Evolutionary conservation across 495 filamentous ascomycete genomes (phyloP).

Genomic region (Articulospora tetracladia): DNA sequence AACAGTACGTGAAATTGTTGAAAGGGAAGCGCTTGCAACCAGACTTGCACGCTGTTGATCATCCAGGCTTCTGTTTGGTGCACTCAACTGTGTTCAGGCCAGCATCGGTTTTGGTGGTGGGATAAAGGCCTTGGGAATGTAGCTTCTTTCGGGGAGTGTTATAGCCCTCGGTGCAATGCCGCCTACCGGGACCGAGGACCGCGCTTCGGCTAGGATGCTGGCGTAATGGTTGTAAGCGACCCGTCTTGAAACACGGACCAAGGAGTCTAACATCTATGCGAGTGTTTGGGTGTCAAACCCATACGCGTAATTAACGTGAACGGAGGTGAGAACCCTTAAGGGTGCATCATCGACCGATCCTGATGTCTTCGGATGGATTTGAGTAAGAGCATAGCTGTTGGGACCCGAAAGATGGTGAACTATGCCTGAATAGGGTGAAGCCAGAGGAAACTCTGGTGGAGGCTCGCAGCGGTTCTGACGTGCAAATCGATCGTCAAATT

Average conservation of each 20-base stretch:
- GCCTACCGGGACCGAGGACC: slow-evolving; percentile 44
- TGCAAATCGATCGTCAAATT: slow-evolving; percentile 72
- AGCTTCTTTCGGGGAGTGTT: slow-evolving; percentile 55
- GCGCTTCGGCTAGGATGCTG: slow-evolving; percentile 50
- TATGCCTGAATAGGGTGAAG: slow-evolving; percentile 73
- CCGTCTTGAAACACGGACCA: slow-evolving; percentile 72
- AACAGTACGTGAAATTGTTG: slow-evolving; percentile 75
- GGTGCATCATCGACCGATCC: slow-evolving; percentile 71
- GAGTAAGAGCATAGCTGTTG: slow-evolving; percentile 71
- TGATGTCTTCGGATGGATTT: slow-evolving; percentile 73
- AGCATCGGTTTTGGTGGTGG: slow-evolving; percentile 57
- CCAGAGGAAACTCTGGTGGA: slow-evolving; percentile 74
- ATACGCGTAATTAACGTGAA: slow-evolving; percentile 67
- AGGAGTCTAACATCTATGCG: slow-evolving; percentile 68
- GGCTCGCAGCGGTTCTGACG: slow-evolving; percentile 69
- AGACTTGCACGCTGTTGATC: slow-evolving; percentile 52
- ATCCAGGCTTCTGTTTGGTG: slow-evolving; percentile 51
- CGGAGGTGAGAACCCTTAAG: slow-evolving; percentile 53
- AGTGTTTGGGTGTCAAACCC: slow-evolving; percentile 69
- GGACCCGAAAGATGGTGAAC: slow-evolving; percentile 67
- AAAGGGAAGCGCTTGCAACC: slow-evolving; percentile 68
- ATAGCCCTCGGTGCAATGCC: slow-evolving; percentile 52
- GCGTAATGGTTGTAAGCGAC: slow-evolving; percentile 58
- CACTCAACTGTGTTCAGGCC: slow-evolving; percentile 50
- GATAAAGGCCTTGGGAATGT: slow-evolving; percentile 58